Conservation (phyloP, 805 yeast genomes). For the Cyberlindnera mississippiensis region DNA sequence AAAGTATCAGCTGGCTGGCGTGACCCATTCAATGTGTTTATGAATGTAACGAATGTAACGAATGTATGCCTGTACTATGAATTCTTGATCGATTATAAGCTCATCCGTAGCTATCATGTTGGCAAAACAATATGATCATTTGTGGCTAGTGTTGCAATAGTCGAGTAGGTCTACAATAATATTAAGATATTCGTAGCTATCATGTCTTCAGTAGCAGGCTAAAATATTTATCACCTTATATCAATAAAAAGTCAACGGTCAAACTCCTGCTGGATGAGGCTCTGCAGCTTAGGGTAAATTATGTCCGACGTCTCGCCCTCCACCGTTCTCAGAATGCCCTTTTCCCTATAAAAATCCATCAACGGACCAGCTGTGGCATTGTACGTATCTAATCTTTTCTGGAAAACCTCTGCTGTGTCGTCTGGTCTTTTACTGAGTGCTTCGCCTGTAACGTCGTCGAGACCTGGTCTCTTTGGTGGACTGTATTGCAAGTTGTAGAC, state of each 20-base stretch:
- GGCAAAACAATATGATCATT: too few relatives aligned
- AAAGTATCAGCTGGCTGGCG: conserved; percentile 30
- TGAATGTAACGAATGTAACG: background rate
- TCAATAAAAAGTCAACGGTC: too few relatives aligned
- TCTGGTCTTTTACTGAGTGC: conserved; percentile 75
- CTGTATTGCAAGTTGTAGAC: conserved; percentile 82
- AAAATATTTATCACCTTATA: too few relatives aligned
- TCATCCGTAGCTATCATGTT: too few relatives aligned
- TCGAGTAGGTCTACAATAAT: too few relatives aligned
- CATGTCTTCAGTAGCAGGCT: too few relatives aligned
- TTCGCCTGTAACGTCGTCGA: conserved; percentile 89
- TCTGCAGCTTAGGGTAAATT: conserved; percentile 66
- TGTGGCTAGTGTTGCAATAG: too few relatives aligned
- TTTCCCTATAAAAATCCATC: conserved; percentile 50
- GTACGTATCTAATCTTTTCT: conserved; percentile 61
- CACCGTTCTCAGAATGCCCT: conserved; percentile 51
- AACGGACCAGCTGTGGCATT: conserved; percentile 58
- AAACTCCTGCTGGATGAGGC: conserved; percentile 34
- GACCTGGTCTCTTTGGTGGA: conserved; percentile 80
- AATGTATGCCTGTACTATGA: background rate
- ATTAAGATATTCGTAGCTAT: too few relatives aligned
- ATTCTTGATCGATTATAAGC: too few relatives aligned
- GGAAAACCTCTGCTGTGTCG: conserved; percentile 73
- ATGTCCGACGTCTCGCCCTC: conserved; percentile 81
- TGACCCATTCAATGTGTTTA: conserved; percentile 8